Evolutionary conservation across 495 filamentous ascomycete genomes (phyloP).

Genomic region (Neurospora sp.): DNA sequence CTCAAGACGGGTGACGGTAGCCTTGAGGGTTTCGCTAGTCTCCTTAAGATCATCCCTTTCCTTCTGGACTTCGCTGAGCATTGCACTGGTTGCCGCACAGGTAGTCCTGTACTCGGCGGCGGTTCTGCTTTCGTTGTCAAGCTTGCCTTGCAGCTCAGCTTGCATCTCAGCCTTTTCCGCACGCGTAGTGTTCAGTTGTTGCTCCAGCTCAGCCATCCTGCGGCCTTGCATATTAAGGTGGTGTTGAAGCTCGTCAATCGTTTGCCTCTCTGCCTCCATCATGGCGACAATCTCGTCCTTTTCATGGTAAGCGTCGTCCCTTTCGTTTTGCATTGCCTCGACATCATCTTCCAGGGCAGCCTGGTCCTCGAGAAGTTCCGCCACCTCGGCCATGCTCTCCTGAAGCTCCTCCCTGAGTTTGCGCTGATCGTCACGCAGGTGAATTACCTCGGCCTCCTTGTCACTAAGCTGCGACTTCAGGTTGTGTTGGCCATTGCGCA

Average conservation of each 20-base stretch:
- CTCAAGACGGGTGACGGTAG: slow-evolving; percentile 21
- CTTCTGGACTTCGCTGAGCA: slow-evolving; percentile 30
- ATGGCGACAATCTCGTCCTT: slow-evolving; percentile 1
- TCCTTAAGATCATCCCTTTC: slow-evolving; percentile 27
- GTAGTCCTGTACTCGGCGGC: slow-evolving; percentile 29
- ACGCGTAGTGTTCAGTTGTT: slow-evolving; percentile 18
- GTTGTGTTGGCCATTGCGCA: slow-evolving; percentile 19
- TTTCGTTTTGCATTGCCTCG: slow-evolving; percentile 21
- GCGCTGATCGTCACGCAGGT: background rate
- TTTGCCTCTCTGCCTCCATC: slow-evolving; percentile 28
- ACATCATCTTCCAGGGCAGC: slow-evolving; percentile 1
- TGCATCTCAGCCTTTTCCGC: slow-evolving; percentile 12
- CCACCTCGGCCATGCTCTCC: slow-evolving; percentile 3
- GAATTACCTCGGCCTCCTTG: background rate
- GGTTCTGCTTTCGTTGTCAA: slow-evolving; percentile 27
- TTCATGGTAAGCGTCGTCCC: slow-evolving; percentile 8
- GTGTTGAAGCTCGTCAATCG: slow-evolving; percentile 34
- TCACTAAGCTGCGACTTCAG: slow-evolving; percentile 12
- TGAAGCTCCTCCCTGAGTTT: slow-evolving; percentile 25
- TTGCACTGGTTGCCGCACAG: slow-evolving; percentile 25
- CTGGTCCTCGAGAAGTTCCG: slow-evolving; percentile 8
- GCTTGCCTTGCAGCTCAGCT: slow-evolving; percentile 15
- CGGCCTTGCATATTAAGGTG: slow-evolving; percentile 27
- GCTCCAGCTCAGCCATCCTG: slow-evolving; percentile 24
- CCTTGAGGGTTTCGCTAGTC: slow-evolving; percentile 20